Conservation (phyloP, 2,329 filamentous ascomycete genomes). For the Microdochium trichocladiopsis region DNA sequence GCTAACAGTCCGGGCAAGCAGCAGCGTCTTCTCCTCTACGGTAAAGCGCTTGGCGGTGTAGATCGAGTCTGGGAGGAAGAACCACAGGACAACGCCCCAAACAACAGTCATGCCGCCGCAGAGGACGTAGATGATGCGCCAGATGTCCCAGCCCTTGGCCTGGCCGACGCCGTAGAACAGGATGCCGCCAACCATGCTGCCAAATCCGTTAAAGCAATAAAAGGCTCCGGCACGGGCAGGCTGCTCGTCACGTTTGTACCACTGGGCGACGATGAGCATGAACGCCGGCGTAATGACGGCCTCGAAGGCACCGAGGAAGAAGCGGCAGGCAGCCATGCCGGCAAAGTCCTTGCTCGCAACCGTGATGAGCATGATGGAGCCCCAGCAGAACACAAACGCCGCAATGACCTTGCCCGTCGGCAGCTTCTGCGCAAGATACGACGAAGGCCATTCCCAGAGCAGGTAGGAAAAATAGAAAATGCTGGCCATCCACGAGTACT, state of each 20-base stretch:
- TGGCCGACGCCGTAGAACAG: constrained; percentile 10
- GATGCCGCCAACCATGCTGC: constrained; percentile 7
- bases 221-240: constrained; percentile 15
- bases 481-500: constrained; percentile 47
- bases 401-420: constrained; percentile 1
- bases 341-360: constrained; percentile 2
- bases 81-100: constrained; percentile 7
- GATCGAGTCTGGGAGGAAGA: constrained; percentile 30
- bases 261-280: constrained; percentile 14
- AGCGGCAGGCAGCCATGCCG: constrained; percentile 1
- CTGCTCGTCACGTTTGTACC: constrained; percentile 24
- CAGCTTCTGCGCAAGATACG: constrained; percentile 1
- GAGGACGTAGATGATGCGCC: constrained; percentile 1
- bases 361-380: constrained; percentile 1
- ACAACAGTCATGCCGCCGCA: constrained; percentile 8
- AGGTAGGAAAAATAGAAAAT: constrained; percentile 42
- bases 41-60: constrained; percentile 26
- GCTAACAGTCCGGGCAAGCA: constrained; percentile 21
- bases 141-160: constrained; percentile 7
- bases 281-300: constrained; percentile 6
- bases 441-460: not conserved
- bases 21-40: constrained; percentile 24
- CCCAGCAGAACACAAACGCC: constrained; percentile 2
- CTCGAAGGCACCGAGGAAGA: constrained; percentile 5
- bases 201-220: constrained; percentile 9